Conservation (phyloP, 306 rosid genomes). For the Cucurbita argyrosperma region DNA sequence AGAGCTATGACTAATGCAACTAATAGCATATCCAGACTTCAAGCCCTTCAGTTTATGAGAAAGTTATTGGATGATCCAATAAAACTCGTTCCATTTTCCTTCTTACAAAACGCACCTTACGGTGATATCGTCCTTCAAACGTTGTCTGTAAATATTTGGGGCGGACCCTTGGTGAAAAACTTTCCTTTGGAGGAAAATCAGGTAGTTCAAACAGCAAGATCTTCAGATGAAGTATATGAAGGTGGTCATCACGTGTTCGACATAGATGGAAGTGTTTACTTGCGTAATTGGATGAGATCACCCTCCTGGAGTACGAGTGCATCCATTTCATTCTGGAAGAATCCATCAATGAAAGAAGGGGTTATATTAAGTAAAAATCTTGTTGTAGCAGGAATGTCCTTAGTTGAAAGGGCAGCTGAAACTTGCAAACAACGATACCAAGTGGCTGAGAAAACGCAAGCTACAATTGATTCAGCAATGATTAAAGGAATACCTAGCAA, state of each 20-base stretch:
- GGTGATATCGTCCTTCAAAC: conserved; percentile 73
- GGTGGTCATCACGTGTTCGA: conserved; percentile 49
- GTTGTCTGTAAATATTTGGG: conserved; percentile 80
- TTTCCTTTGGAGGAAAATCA: conserved; percentile 23
- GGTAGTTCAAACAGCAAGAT: conserved; percentile 18
- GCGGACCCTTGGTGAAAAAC: conserved; percentile 58
- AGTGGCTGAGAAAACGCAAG: conserved; percentile 77
- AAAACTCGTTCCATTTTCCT: conserved; percentile 76
- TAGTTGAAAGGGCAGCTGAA: conserved; percentile 63
- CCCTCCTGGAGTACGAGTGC: conserved; percentile 62
- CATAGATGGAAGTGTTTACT: conserved; percentile 84
- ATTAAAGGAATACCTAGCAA: conserved; percentile 90
- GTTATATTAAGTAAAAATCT: conserved; percentile 68
- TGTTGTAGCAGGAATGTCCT: conserved; percentile 61
- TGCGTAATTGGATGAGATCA: conserved; percentile 79
- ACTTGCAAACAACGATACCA: conserved; percentile 38
- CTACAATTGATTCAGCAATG: conserved; percentile 90
- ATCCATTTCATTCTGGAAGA: conserved; percentile 72
- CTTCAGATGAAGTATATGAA: conserved; percentile 35
- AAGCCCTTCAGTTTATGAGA: conserved; percentile 64
- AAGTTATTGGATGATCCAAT: conserved; percentile 78
- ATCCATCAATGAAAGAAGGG: conserved; percentile 45
- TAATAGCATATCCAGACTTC: conserved; percentile 69
- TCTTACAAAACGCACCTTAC: conserved; percentile 52
- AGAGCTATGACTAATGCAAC: conserved; percentile 54